Evolutionary conservation across 1,284 basidiomycete species (phyloP), one percentile per base, ranked within the genome.

Genomic region (Cerioporus squamosus): DNA sequence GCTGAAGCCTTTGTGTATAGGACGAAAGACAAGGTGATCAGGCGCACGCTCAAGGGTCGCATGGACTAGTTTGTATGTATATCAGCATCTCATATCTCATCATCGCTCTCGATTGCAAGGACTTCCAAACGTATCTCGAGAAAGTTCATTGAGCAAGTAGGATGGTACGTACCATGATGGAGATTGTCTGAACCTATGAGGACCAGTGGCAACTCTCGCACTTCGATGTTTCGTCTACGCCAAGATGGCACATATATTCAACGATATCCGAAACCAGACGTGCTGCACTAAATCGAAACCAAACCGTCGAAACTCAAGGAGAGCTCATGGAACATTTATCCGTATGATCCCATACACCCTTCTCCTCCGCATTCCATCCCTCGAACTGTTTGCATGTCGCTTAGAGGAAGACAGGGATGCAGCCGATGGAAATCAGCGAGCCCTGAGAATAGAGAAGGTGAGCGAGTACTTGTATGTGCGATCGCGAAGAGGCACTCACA

Each of bases 11-110:
- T 17, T 26, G 31, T 15, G 17, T 63, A 9, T 69, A 96, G 94
- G 61, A 95, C 93, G 42, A 91, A 92, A 68, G 94, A 95, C 71
- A 88, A 88, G 71, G 86, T 95, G 36, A 82, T 94, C 65, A 93
- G 91, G 47, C 88, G 94, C 67, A 93, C 88, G 63, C 77, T 97
- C 72, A 94, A 94, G 75, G 89, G 86, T 49, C 86, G 95, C 72
- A 96, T 97, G 94, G 95, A 97, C 76, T 97, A 84, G 80, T 59
- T 45, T 65, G 57, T 63, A 53, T 63, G 55, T 64, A 55, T 53
- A 44, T 47, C 55, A 50, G 61, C 52, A 59, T 59, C 40, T 38
- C 57, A 51, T 56, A 57, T 59, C 44, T 10, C 49, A 57, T 42
- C 24, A 33, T 33, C 51, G 57, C 54, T 59, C 51, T 59, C 61